Conservation (phyloP, 306 rosid species). For the Senna siamea region DNA sequence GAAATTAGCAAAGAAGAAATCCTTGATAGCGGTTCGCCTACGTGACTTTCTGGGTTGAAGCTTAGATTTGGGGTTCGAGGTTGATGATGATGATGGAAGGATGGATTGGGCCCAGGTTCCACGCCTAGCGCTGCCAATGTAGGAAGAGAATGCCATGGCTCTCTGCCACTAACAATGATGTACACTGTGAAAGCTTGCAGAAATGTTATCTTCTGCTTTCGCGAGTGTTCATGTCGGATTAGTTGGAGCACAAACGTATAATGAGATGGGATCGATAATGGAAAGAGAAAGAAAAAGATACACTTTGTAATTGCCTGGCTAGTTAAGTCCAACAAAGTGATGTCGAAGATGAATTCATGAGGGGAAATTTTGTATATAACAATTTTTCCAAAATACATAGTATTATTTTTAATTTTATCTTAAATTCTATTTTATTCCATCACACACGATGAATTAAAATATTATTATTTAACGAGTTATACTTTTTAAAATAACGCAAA, state of each 20-base stretch:
- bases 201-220: background rate
- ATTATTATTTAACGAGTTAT: too few species aligned
- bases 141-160: conserved; percentile 64
- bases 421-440: too few species aligned
- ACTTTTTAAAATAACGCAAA: too few species aligned
- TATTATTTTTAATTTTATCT: too few species aligned
- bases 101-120: conserved; percentile 67
- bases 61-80: conserved; percentile 65
- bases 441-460: too few species aligned
- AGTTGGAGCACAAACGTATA: background rate
- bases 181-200: background rate
- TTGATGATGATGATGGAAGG: conserved; percentile 52
- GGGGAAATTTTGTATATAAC: too few species aligned
- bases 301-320: background rate
- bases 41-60: conserved; percentile 58
- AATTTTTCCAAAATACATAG: too few species aligned
- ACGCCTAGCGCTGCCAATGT: conserved; percentile 54
- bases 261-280: background rate
- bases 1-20: conserved; percentile 78
- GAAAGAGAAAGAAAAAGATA: background rate
- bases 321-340: background rate
- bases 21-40: conserved; percentile 59
- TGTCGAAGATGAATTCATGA: too few species aligned
- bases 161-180: background rate
- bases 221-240: background rate